Conservation (phyloP, 352 stramenopile species). For the Peronospora farinosa region DNA sequence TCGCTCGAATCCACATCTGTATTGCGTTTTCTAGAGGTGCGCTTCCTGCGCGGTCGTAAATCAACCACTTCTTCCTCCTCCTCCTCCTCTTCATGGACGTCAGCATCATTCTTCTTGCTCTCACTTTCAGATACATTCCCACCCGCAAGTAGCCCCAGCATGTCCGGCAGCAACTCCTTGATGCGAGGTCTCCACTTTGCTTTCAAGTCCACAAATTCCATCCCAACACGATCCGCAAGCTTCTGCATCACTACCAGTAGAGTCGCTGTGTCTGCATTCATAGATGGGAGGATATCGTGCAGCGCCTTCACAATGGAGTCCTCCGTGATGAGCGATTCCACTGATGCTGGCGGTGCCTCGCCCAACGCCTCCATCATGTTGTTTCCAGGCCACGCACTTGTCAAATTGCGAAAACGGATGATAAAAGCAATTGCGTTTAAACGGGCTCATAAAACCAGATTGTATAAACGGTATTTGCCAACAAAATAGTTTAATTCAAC, state of each 20-base stretch:
- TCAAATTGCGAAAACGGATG: constrained; percentile 6
- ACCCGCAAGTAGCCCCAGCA: constrained; percentile 34
- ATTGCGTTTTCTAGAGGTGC: constrained; percentile 22
- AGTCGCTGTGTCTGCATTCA: constrained; percentile 49
- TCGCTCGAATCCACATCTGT: constrained; percentile 41
- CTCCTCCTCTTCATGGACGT: constrained; percentile 14
- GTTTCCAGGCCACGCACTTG: background rate
- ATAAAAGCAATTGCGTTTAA: background rate
- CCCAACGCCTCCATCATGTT: constrained; percentile 30
- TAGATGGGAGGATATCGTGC: constrained; percentile 42
- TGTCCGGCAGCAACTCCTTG: constrained; percentile 42
- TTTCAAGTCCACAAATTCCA: constrained; percentile 40
- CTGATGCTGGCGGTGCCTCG: constrained; percentile 8
- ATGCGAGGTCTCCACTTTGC: constrained; percentile 40
- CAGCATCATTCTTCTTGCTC: constrained; percentile 6
- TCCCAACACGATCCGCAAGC: constrained; percentile 43
- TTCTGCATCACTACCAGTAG: constrained; percentile 44
- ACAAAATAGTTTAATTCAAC: no score
- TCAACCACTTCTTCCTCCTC: constrained; percentile 28
- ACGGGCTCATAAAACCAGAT: no score
- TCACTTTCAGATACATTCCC: constrained; percentile 14
- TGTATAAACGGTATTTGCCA: no score
- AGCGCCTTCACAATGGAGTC: constrained; percentile 34
- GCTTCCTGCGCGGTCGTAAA: constrained; percentile 23
- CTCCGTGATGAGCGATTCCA: constrained; percentile 22